Conservation (phyloP, 164 flowering plant genomes). For the Pachysandra terminalis region DNA sequence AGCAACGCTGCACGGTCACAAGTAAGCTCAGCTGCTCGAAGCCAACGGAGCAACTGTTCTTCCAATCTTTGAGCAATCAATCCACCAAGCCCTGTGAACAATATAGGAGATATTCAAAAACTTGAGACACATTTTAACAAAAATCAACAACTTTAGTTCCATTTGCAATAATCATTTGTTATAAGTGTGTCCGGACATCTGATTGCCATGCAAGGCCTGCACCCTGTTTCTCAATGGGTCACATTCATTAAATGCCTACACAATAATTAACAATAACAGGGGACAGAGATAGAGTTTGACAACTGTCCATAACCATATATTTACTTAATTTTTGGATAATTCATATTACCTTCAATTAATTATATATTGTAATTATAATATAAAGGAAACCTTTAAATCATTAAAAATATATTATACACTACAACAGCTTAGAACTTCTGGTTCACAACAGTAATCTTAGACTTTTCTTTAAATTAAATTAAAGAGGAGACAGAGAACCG, state of each 20-base stretch:
- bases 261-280: too few species aligned
- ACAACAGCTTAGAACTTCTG: not conserved
- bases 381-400: not conserved
- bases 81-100: constrained; percentile 68
- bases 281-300: too few species aligned
- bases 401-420: too few species aligned
- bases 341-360: too few species aligned
- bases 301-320: too few species aligned
- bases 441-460: not conserved
- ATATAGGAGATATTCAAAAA: not conserved
- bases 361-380: too few species aligned
- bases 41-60: constrained; percentile 89
- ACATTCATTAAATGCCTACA: too few species aligned
- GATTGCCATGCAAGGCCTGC: not conserved
- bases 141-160: not conserved
- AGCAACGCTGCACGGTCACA: constrained; percentile 99
- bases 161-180: not conserved
- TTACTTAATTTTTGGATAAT: too few species aligned
- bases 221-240: not conserved
- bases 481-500: not conserved
- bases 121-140: not conserved
- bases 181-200: not conserved
- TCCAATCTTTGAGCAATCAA: constrained; percentile 80
- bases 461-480: too few species aligned
- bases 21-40: constrained; percentile 94